These are phyloP conservation scores for Pezicula neosporulosa DNA, from an alignment of 2,329 filamentous ascomycete genomes.

Conservation along the genomic window DNA sequence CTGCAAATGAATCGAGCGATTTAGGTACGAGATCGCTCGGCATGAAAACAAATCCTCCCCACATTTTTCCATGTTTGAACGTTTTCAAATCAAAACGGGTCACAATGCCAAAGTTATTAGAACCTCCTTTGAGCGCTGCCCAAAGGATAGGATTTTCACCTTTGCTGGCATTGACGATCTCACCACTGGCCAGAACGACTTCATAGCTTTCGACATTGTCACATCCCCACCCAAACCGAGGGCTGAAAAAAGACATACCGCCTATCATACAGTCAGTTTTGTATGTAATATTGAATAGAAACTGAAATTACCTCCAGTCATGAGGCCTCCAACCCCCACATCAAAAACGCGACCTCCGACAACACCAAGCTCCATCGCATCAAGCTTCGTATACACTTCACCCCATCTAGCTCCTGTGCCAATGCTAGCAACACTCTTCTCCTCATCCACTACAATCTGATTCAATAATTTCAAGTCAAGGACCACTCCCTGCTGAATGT, in stretches of 20 bases:
- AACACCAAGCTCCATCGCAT: slow-evolving; percentile 26
- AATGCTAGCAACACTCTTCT: slow-evolving; percentile 25
- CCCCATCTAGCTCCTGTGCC: slow-evolving; percentile 33
- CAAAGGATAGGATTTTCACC: slow-evolving; percentile 16
- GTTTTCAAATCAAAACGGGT: slow-evolving; percentile 11
- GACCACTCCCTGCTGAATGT: slow-evolving; percentile 41
- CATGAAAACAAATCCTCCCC: slow-evolving; percentile 3
- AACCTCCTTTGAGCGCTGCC: slow-evolving; percentile 24
- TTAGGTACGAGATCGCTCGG: slow-evolving; percentile 1
- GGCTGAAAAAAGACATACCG: slow-evolving; percentile 10
- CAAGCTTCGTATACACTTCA: slow-evolving; percentile 32
- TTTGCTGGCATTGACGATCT: slow-evolving; percentile 1
- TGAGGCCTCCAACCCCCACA: slow-evolving; percentile 34
- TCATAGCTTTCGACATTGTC: slow-evolving; percentile 3
- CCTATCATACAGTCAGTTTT: not conserved
- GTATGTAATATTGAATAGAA: not conserved
- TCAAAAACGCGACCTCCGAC: slow-evolving; percentile 30
- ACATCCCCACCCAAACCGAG: slow-evolving; percentile 5
- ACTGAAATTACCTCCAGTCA: slow-evolving; percentile 26
- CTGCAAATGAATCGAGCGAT: slow-evolving; percentile 2
- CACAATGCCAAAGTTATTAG: slow-evolving; percentile 25
- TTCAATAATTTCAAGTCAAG: slow-evolving; percentile 37
- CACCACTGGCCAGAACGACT: slow-evolving; percentile 37
- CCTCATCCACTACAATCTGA: slow-evolving; percentile 10
- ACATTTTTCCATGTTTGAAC: slow-evolving; percentile 5